Percentiles rank a stretch among this genome's conserved stretches.
Evolutionary conservation across 1,139 yeast species (phyloP).

Genomic region (Pichia sp.): DNA sequence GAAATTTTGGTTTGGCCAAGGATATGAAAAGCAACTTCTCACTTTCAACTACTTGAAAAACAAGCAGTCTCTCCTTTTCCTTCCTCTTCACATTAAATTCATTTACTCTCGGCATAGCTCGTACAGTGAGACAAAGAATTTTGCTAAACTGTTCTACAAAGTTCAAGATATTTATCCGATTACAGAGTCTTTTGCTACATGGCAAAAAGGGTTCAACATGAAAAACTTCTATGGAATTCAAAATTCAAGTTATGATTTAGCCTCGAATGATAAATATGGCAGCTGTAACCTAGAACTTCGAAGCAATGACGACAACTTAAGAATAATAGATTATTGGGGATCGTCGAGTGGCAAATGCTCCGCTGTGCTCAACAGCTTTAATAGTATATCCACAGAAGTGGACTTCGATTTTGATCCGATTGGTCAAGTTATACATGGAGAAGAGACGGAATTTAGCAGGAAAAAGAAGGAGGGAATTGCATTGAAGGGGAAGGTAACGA

Average conservation of each 20-base stretch:
- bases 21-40: neutral
- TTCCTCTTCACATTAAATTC: slow-evolving; percentile 16
- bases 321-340: neutral
- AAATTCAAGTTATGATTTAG: slow-evolving; percentile 12
- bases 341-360: neutral
- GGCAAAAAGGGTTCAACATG: slow-evolving; percentile 17
- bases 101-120: slow-evolving; percentile 22
- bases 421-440: neutral
- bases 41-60: slow-evolving; percentile 2
- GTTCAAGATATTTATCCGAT: slow-evolving; percentile 20
- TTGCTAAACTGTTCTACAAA: slow-evolving; percentile 15
- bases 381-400: slow-evolving; percentile 4
- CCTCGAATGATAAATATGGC: slow-evolving; percentile 2
- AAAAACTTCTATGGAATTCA: slow-evolving; percentile 12
- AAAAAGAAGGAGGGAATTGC: neutral
- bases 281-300: neutral
- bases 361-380: neutral
- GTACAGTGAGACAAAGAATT: slow-evolving; percentile 16
- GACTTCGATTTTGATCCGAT: slow-evolving; percentile 8
- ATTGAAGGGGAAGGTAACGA: neutral
- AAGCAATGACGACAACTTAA: neutral
- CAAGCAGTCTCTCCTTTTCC: neutral
- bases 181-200: slow-evolving; percentile 16
- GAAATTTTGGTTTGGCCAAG: neutral
- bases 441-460: neutral